Base-by-base conservation (phyloP, 2,329 filamentous ascomycete species). In the Cytospora piceae region DNA sequence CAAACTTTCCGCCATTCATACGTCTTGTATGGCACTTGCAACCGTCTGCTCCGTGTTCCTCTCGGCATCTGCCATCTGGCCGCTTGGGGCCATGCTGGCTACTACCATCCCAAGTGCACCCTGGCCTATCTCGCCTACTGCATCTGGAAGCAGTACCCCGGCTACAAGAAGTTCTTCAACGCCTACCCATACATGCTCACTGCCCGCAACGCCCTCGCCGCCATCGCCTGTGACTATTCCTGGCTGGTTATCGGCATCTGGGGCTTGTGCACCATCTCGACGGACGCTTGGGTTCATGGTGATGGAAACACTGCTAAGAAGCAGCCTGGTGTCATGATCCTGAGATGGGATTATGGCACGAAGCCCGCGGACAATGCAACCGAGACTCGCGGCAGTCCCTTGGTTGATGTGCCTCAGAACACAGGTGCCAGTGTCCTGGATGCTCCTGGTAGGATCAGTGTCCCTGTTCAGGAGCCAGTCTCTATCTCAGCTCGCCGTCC, bases 171-270 rank as follows among this genome's bases (percentile, higher is more conserved):
- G 9, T 63, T 63, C 61, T 63, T 54, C 39, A 37, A 37, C 12
- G 37, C 53, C 2, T 63, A 63, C 22, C 61, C 61, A 4, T 63
- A 63, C 54, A 63, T 63, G 61, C 51, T 52, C 61, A 63, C 29
- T 17, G 14, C 17, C n/a, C 11, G 31, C 31, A 63, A 63, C 31
- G 2, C 57, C 29, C 31, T 63, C 31, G 53, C 61, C 20, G 61
- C 61, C n/a, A n/a, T 63, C 1, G 53, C 61, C 8, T 54, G 55
- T 24, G 61, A 63, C 31, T 57, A 51, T 7, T 63, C 61, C 17
- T 37, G 51, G 6, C 34, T 63, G 9, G n/a, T 55, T 17, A 24
- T 63, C 12, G 61, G 61, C 15, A 22, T 63, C 22, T 63, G 61
- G 61, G 61, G 61, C 29, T 49, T 63, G 17, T 32, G 49, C 53